Evolutionary conservation across 31 red algal genomes (phyloP), one percentile per base, ranked within the genome.

Genomic region (Endocladia muricata): DNA sequence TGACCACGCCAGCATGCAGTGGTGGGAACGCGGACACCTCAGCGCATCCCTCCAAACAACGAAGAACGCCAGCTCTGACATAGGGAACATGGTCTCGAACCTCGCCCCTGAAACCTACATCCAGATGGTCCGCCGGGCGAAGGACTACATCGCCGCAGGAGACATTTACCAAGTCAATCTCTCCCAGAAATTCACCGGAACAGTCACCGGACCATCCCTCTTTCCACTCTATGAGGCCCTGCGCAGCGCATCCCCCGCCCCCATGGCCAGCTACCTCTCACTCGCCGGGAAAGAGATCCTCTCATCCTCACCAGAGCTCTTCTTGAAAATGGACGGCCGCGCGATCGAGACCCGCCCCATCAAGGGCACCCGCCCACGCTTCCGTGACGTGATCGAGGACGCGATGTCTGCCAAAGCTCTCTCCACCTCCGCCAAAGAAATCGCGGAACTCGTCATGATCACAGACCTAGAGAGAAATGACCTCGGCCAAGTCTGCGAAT

Each of bases 391-490:
- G 9, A 26, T 11, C 13, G 59, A 63, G 13, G 13, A 63, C 26
- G 59, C 59, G 13, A 8, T 11, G 59, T 30, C 26, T 63, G 9
- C 59, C 13, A n/a, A n/a, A n/a, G n/a, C n/a, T n/a, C 59, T 63
- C 8, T 25, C 8, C 9, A 11, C 9, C 9, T 22, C 43, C 38
- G 17, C 35, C 19, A 81, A 81, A 40, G 77, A 81, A 47, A 35
- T 35, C 38, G 61, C 77, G 6, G 77, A 81, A 42, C 67, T 75
- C 42, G 25, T 74, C 30, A 81, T 81, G 77, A 37, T 81, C 17
- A 66, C 74, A 39, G 77, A 81, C 39, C 64, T 81, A 33, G 35
- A 34, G 17, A 2, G 77, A 73, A 81, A 81, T 38, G 77, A 81
- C 28, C 52, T 81, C 33, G 77, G 66, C 37, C 3, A 31, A 68